Conservation (phyloP, 495 filamentous ascomycete genomes). For the Melanomma pulvis-pyrius region DNA sequence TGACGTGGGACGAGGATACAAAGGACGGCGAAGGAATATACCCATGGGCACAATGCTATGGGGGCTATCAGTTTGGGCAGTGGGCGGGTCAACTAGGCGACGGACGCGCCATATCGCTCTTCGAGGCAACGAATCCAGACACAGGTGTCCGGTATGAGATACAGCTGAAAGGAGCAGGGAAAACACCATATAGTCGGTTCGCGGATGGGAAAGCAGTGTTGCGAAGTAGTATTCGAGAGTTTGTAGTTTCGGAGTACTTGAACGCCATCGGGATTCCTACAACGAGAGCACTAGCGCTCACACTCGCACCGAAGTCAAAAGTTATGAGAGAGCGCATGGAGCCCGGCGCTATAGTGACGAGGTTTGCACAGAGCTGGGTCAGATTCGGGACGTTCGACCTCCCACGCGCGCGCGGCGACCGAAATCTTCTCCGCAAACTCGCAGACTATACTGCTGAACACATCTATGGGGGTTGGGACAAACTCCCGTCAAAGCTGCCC, state of each 20-base stretch:
- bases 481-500: conserved; percentile 62
- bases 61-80: conserved; percentile 72
- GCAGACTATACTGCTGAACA: conserved; percentile 83
- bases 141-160: conserved; percentile 79
- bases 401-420: conserved; percentile 76
- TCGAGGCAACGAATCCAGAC: conserved; percentile 79
- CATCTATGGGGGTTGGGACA: conserved; percentile 82
- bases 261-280: conserved; percentile 83
- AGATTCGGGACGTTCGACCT: conserved; percentile 95
- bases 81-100: conserved; percentile 98
- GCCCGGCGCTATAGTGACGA: conserved; percentile 86
- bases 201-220: conserved; percentile 97
- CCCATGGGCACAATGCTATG: conserved; percentile 98
- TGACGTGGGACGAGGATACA: conserved; percentile 52
- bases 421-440: conserved; percentile 68
- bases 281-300: conserved; percentile 83
- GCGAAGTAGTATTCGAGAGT: conserved; percentile 89
- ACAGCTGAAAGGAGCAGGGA: conserved; percentile 90
- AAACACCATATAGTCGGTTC: conserved; percentile 93
- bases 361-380: conserved; percentile 91
- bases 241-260: conserved; percentile 79
- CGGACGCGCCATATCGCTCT: conserved; percentile 89
- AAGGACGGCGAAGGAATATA: conserved; percentile 65
- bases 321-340: conserved; percentile 83
- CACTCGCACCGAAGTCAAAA: conserved; percentile 68